Evolutionary conservation across 371 early-diverging fungal species (phyloP).

Genomic region (Rhizopus delemar): DNA sequence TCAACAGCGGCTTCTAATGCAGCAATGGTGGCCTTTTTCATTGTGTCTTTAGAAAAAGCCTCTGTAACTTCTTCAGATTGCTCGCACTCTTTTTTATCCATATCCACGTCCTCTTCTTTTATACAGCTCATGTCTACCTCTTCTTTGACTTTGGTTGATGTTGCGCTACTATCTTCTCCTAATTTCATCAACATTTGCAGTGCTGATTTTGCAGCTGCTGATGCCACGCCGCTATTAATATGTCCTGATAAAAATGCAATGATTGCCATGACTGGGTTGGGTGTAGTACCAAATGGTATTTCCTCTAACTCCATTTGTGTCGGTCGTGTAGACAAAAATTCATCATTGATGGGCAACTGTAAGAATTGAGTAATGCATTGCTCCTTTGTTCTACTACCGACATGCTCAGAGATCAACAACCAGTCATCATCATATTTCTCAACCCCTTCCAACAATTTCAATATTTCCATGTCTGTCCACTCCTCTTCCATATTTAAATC

Average conservation of each 20-base stretch:
- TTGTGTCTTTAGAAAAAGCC: constrained; percentile 35
- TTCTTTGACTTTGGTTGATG: not conserved
- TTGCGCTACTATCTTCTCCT: constrained; percentile 7
- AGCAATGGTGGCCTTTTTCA: constrained; percentile 54
- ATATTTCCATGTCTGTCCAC: constrained; percentile 94
- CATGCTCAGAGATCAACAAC: constrained; percentile 93
- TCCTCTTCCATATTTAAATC: constrained; percentile 38
- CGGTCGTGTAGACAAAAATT: constrained; percentile 31
- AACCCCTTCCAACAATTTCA: constrained; percentile 92
- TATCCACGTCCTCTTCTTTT: not conserved
- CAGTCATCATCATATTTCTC: constrained; percentile 98
- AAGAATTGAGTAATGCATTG: constrained; percentile 96
- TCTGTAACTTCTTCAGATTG: constrained; percentile 5
- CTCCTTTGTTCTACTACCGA: constrained; percentile 89
- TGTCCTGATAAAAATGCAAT: constrained; percentile 47
- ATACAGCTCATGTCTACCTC: not conserved
- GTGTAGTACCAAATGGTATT: constrained; percentile 38
- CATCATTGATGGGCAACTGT: constrained; percentile 87
- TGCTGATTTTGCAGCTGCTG: constrained; percentile 48
- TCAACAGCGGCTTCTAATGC: constrained; percentile 66
- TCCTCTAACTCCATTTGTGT: constrained; percentile 33
- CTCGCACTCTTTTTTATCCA: not conserved
- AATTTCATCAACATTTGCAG: constrained; percentile 33
- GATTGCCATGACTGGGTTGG: constrained; percentile 52
- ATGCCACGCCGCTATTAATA: constrained; percentile 51